Conservation (phyloP, 129 eudicot genomes). For the Flaveria brownii region DNA sequence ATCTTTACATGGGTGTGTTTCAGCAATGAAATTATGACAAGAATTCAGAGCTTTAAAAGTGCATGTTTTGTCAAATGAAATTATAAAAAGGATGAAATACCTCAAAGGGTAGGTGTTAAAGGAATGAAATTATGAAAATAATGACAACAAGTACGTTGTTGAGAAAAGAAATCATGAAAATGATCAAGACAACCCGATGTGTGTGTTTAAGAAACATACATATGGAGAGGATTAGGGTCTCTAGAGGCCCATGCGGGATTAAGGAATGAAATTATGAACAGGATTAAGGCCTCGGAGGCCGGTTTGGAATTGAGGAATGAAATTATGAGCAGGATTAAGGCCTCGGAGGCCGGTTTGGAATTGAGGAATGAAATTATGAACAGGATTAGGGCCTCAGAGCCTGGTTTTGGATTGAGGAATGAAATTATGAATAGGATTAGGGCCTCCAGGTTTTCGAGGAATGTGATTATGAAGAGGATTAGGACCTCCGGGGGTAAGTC, state of each 20-base stretch:
- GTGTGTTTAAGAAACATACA: not conserved
- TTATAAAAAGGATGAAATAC: no score
- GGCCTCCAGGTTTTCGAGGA: not conserved
- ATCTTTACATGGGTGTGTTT: no score
- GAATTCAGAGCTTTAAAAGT: no score
- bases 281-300: not conserved
- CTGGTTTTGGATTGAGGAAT: no score
- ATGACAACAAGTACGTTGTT: no score
- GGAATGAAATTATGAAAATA: no score
- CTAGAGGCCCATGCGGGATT: no score
- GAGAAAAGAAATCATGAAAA: not conserved
- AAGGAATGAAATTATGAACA: not conserved
- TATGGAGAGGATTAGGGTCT: not conserved
- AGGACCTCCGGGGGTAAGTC: not conserved
- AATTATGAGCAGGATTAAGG: not conserved
- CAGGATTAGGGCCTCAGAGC: not conserved
- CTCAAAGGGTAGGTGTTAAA: no score
- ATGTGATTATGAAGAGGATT: not conserved
- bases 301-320: not conserved
- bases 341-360: not conserved
- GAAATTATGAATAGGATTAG: not conserved
- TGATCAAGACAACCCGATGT: not conserved
- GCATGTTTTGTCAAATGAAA: no score
- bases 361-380: no score
- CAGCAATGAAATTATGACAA: no score